Evolutionary conservation across 176 grass and related monocot genomes (phyloP), one percentile per base, ranked within the genome.

Genomic region (Oryza longistaminata): DNA sequence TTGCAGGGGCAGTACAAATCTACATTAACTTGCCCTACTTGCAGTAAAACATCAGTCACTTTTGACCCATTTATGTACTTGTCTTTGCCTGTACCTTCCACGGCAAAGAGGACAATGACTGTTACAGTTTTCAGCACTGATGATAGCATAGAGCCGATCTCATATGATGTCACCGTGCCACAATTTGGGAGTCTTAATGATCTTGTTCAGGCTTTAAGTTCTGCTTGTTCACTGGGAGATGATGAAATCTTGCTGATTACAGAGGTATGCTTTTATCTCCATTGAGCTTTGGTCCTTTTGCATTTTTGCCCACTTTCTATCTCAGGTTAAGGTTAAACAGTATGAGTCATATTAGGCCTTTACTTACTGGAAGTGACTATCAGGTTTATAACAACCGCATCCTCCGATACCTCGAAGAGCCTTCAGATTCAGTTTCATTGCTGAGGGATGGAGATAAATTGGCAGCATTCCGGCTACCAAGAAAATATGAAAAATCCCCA

Each of bases 41-140:
- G 96, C 78, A 89, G 81, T 71, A 90, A 93, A 89, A 92, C 49
- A 68, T 98, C 91, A 40, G 71, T 93, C 66, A 98, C 91, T 40
- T 98, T 98, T 81, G 91, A 98, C 71, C 93, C 96, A 69, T 98
- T 98, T 81, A 98, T 98, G 96, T 95, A 95, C 66, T 83, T 98
- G 53, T 98, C 96, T 85, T 87, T 98, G 87, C 96, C 96, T 66
- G 83, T 95, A 77, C 96, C 96, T 75, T 94, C 87, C 31, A 92
- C 64, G 44, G 85, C 89, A 83, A 94, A 85, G 89, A 92, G 93
- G 78, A 52, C 83, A 82, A 94, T 98, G 93, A 91, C 96, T 44
- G 83, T 95, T 50, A 94, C 91, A 9, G 86, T 96, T 88, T 94
- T 98, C 62, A 92, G 93, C 77, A 92, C 93, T 81, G 93, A 98